Base-by-base conservation (phyloP, 352 stramenopile species). In the Phytophthora pseudosyringae region DNA sequence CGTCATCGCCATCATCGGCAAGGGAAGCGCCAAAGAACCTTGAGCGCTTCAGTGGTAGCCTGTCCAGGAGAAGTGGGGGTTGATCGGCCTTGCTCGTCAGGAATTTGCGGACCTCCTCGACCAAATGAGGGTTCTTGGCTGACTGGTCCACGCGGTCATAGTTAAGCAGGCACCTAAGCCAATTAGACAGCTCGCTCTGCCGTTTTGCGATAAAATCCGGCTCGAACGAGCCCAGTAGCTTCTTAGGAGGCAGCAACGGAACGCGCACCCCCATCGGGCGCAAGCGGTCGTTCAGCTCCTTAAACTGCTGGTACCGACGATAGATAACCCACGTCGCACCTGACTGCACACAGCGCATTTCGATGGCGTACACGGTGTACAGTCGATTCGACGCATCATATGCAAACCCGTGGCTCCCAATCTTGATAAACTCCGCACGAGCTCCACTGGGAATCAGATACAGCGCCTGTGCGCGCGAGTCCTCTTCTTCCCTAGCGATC, bases 231-330 rank as follows among this genome's bases (percentile, higher is more conserved):
- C 88, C 88, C 31, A 95, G 70, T 15, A 95, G 73, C 56, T 95
- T 95, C 70, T 94, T 94, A 4, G 88, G 88, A 36, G 88, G 88
- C 10, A 95, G 61, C 36, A 91, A 64, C 11, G 86, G 88, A 16
- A 93, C 78, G n/a, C 85, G 81, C 9, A 94, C 76, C 5, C 86
- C 87, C 51, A 89, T 62, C 4, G 75, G 71, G 31, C 73, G 81
- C 21, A 96, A 61, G 15, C 72, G 57, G 35, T 94, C 85, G 56
- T 90, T 87, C 26, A 95, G 54, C 41, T 84, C 69, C 59, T 90
- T 93, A 67, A 95, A 95, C 54, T 93, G 86, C 55, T 91, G 86
- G 46, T 95, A 95, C 16, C 88, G 73, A 15, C 88, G 83, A 59
- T 94, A 96, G 46, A 95, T 91, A 26, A 88, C 65, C 88, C 86